Evolutionary conservation across 106 monocot species (phyloP).

Genomic region (Chionographis japonica): DNA sequence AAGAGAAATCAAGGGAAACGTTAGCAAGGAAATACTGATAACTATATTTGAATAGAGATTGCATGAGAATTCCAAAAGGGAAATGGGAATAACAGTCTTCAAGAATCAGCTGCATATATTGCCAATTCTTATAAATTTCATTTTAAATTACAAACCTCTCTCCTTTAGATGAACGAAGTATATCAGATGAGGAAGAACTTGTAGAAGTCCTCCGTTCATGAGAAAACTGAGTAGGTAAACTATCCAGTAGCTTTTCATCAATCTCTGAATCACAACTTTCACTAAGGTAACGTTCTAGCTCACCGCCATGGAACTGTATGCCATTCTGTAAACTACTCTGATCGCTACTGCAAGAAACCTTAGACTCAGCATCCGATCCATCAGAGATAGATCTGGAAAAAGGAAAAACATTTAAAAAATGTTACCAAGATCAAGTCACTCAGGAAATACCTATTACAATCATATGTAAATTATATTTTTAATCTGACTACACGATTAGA

Average conservation of each 20-base stretch:
- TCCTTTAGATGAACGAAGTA: constrained; percentile 21
- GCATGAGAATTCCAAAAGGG: not conserved
- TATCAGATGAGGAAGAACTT: constrained; percentile 16
- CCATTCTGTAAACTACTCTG: constrained; percentile 21
- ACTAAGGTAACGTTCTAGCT: constrained; percentile 4
- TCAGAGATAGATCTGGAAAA: constrained; percentile 19
- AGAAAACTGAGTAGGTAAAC: not conserved
- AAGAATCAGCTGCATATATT: no score
- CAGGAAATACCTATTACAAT: no score
- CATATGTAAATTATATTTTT: no score
- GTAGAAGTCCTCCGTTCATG: constrained; percentile 22
- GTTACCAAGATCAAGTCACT: no score
- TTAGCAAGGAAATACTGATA: no score
- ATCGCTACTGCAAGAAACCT: constrained; percentile 5
- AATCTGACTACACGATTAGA: no score
- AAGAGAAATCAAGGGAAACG: no score
- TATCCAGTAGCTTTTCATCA: constrained; percentile 15
- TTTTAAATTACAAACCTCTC: constrained; percentile 29
- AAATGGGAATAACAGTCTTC: not conserved
- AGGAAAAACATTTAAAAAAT: not conserved
- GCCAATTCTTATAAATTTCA: not conserved
- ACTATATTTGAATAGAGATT: not conserved
- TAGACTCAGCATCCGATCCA: constrained; percentile 21
- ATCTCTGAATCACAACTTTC: constrained; percentile 19
- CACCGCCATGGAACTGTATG: constrained; percentile 2